A percentile compares a stretch with the other conserved stretches of the same genome.
Conservation (phyloP, 768 basidiomycete species). For the Vararia minispora region DNA sequence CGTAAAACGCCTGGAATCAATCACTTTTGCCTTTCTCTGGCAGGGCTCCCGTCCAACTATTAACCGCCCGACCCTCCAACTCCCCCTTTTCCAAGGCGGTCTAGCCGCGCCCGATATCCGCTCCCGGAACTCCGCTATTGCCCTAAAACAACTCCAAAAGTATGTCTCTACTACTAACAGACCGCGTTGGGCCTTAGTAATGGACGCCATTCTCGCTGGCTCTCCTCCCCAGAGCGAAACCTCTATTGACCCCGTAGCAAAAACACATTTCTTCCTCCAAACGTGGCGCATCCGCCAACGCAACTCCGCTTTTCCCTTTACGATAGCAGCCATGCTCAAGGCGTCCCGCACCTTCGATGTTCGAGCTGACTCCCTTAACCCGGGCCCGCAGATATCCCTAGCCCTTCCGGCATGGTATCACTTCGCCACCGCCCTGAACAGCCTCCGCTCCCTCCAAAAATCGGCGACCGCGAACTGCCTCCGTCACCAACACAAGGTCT, state of each 20-base stretch:
- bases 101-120: conserved; percentile 1
- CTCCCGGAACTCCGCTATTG: conserved; percentile 11
- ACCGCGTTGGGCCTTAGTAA: conserved; percentile 8
- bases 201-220: conserved; percentile 5
- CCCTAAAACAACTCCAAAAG: conserved; percentile 6
- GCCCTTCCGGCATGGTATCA: conserved; percentile 5
- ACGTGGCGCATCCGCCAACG: too few relatives aligned
- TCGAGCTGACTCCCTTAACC: neutral
- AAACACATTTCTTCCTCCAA: neutral
- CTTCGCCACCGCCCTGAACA: neutral
- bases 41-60: neutral
- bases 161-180: neutral
- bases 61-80: neutral
- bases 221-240: neutral
- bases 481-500: neutral
- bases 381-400: neutral
- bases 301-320: neutral
- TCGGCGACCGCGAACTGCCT: neutral
- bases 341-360: neutral
- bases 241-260: neutral
- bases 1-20: neutral
- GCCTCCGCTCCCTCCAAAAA: neutral
- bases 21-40: conserved; percentile 4
- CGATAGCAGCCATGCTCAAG: neutral
- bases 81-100: neutral